Base-by-base conservation (phyloP, 352 stramenopile genomes). In the Pythium volutum region DNA sequence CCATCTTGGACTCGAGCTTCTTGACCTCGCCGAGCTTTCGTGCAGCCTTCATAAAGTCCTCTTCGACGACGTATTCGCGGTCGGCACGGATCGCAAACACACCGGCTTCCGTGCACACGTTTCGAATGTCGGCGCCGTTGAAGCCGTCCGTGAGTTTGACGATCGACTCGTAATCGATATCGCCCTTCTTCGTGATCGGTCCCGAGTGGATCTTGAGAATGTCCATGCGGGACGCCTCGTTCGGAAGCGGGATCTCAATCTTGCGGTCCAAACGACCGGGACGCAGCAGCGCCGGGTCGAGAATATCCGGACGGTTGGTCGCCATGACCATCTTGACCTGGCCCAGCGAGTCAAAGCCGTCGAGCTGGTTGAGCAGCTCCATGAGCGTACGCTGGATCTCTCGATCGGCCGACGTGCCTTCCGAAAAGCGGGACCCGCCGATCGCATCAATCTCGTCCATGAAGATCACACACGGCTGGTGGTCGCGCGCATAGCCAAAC, bases 401-500 rank as follows among this genome's bases (percentile, higher is more conserved):
- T 58, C 97, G 94, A 73, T 97, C 91, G 4, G 88, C 91, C 26
- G 87, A 97, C 31, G 96, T 99, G 57, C 97, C 97, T 73, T 99
- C 96, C 43, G 89, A 98, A 72, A 98, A 99, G 36, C 98, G 94
- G 49, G 88, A 98, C 64, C 97, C 97, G 70, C 97, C 97, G 70
- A 99, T 99, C 25, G 97, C 97, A 83, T 99, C 98, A 74, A 99
- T 98, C 70, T 99, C 98, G 77, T 99, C 98, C 95, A 99, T 99
- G 71, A 99, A 99, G 75, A 99, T 99, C 58, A 99, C 97, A 65
- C 97, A 99, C 39, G 97, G 97, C 82, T 99, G 91, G 74, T 99
- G 97, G 74, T 99, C 96, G 48, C 91, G 87, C 15, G 93, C 84
- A 77, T 98, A 88, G 79, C 96, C 88, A 64, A 99, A 99, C 97